Evolutionary conservation across 345 rosid species (phyloP), one percentile per base, ranked within the genome.

Genomic region (Hibiscus syriacus): DNA sequence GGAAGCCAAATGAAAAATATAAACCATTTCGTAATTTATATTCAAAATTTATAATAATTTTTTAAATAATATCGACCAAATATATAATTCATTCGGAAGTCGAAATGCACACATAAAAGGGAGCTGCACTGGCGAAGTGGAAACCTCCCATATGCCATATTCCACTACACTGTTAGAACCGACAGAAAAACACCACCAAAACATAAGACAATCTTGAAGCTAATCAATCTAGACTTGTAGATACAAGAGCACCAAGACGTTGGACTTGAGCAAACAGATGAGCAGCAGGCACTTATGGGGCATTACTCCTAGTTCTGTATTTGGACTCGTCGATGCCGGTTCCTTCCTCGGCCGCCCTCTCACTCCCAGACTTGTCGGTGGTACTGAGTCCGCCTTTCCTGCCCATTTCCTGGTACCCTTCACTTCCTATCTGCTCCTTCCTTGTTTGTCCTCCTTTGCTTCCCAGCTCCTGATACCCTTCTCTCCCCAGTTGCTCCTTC

Each of bases 321-420:
- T 87, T 89, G 72, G 96, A 86, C 76, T 92, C 94, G 3, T 92
- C 87, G 20, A 86, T 80, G 0, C 64, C 14, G 25, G 89, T 80
- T 7, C 92, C 91, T 77, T 89, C 85, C n/a, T 71, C 76, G 16
- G 76, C 84, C 0, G 85, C 88, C 3, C 90, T 78, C 53, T 85
- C 87, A 2, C 78, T 87, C 7, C 88, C 85, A 0, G 95, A 83
- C 70, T 85, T 86, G 17, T 86, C 87, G 55, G 13, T 66, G 13
- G 90, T 79, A 78, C 84, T 85, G 7, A 87, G 82, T 17, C 90
- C 91, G 20, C 92, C 92, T 69, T 83, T 86, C 1, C 82, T 80
- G 2, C 96, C 94, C 92, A 89, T 89, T 70, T 89, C 85, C 63
- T 80, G 78, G 57, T 88, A 88, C 13, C 96, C 97, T 62, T 85